Base-by-base conservation (phyloP, 2,329 filamentous ascomycete genomes). In the Blastomyces emzantsi region DNA sequence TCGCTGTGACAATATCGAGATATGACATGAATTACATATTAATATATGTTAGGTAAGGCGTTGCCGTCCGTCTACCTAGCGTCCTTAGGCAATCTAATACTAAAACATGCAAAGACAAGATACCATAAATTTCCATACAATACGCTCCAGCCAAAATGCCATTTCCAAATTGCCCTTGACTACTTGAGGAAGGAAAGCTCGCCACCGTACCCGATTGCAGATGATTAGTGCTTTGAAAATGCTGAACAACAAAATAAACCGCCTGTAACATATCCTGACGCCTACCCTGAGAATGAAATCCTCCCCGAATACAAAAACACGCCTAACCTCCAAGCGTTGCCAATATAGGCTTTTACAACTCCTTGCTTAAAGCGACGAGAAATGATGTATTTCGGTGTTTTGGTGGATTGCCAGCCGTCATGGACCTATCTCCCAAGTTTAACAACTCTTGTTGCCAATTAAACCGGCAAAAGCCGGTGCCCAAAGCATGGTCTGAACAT, bases 1-100 rank as follows among this genome's bases (percentile, higher is more conserved):
- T 70, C 74, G 36, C 69, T 79, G 64, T 79, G 67, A 75, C 41
- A 55, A 43, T 47, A 30, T 39, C 52, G 28, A 57, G 25, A 51
- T 43, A 33, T 62, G 33, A 43, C 45, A 19, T 43, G 56, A 45
- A 49, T 36, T 49, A 13, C 36, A 36, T 60, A 60, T 33, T 28
- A 45, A 43, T 43, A 28, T n/a, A 36, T 51, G 58, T 43, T 60
- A 60, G 43, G 58, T 49, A 60, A 25, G 58, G n/a, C 33, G 28
- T 22, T 60, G 41, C 13, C 19, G 13, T 9, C 28, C 9, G 15
- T 19, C 17, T 7, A 19, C 28, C 36, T 39, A 22, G 5, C n/a
- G 15, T 39, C 1, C 33, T n/a, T n/a, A 17, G 13, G 13, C 5
- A 58, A 17, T 58, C n/a, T 9, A 39, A 43, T 25, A 58, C 55